These are phyloP conservation scores for Sesbania bispinosa DNA, from an alignment of 306 rosid species.

Conservation along the genomic window DNA sequence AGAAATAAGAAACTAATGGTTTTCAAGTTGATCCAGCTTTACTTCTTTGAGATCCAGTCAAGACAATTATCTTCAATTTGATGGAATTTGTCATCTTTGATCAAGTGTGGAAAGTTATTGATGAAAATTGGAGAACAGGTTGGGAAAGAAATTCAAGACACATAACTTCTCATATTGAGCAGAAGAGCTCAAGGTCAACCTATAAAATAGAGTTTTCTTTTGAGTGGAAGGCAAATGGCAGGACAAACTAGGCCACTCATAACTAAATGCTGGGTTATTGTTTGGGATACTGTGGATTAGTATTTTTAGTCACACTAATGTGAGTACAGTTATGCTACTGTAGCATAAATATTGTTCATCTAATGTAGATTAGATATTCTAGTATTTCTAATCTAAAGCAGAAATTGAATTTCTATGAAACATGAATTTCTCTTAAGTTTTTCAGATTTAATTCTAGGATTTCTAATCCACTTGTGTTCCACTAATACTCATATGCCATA, in stretches of 20 bases:
- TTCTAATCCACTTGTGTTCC: background rate
- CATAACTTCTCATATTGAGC: too few relatives aligned
- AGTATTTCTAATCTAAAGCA: too few relatives aligned
- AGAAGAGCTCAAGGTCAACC: too few relatives aligned
- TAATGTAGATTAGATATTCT: background rate
- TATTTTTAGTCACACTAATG: background rate
- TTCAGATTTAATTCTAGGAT: background rate
- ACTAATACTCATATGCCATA: conserved; percentile 15
- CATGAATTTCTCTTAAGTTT: background rate
- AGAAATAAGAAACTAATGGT: background rate
- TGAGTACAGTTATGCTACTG: background rate
- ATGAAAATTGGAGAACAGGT: background rate
- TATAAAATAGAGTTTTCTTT: too few relatives aligned
- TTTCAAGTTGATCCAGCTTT: background rate
- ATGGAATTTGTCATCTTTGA: background rate
- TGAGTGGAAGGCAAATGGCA: too few relatives aligned
- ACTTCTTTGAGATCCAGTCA: background rate
- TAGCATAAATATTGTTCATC: background rate
- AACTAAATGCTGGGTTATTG: too few relatives aligned
- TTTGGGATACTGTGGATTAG: too few relatives aligned
- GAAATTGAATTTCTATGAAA: too few relatives aligned
- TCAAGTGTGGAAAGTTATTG: background rate
- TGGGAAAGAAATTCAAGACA: too few relatives aligned
- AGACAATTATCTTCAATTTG: background rate
- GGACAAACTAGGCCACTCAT: too few relatives aligned